These are phyloP conservation scores for Beauveria varroae DNA, from an alignment of 2,329 filamentous ascomycete genomes.

Conservation along the genomic window DNA sequence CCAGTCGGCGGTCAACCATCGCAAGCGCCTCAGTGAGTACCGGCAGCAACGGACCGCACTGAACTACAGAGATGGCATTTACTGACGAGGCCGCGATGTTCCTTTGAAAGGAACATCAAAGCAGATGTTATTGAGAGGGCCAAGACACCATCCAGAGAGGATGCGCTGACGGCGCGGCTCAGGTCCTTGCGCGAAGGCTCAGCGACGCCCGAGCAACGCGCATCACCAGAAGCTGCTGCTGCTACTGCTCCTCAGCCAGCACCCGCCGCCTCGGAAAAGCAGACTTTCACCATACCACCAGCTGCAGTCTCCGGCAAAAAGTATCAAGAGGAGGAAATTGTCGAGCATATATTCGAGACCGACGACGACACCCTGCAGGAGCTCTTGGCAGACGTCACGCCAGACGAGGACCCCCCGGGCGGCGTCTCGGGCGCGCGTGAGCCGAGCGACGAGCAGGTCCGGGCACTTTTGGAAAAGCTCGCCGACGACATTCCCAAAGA, in stretches of 20 bases:
- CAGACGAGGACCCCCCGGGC: slow-evolving; percentile 25
- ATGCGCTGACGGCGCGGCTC: slow-evolving; percentile 44
- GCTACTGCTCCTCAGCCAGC: not conserved
- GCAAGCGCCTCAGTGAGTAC: slow-evolving; percentile 25
- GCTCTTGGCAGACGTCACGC: slow-evolving; percentile 36
- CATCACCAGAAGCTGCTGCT: slow-evolving; percentile 14
- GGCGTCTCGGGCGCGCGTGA: slow-evolving; percentile 10
- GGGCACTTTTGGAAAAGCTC: slow-evolving; percentile 30
- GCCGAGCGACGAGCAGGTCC: slow-evolving; percentile 26
- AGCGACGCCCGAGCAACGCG: slow-evolving; percentile 14
- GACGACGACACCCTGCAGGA: slow-evolving; percentile 48
- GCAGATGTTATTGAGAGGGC: slow-evolving; percentile 34
- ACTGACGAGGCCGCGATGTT: not conserved
- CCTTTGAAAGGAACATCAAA: slow-evolving; percentile 20
- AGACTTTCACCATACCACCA: not conserved
- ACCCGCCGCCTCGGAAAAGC: not conserved
- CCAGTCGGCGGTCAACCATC: slow-evolving; percentile 28
- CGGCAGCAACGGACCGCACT: no score
- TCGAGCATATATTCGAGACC: slow-evolving; percentile 33
- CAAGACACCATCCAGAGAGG: slow-evolving; percentile 38
- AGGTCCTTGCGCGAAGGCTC: slow-evolving; percentile 40
- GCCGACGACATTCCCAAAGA: slow-evolving; percentile 26
- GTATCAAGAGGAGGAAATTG: slow-evolving; percentile 25
- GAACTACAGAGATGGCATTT: not conserved
- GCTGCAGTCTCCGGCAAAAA: no score